Evolutionary conservation across 345 rosid species (phyloP), one percentile per base, ranked within the genome.

Genomic region (Mallotus nudiflorus): DNA sequence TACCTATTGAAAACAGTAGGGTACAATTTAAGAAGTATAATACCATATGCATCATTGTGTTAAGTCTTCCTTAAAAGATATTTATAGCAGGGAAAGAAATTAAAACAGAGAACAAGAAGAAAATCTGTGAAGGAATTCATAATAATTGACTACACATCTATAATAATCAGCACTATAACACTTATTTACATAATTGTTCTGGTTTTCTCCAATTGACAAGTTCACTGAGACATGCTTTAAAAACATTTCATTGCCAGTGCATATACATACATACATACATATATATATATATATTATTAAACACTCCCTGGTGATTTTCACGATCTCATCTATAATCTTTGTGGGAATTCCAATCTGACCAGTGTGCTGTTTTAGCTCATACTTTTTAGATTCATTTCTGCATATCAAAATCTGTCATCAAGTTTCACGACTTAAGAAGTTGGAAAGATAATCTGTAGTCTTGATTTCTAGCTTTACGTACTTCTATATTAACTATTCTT

Each of bases 21-120:
- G 25, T 55, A 24, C 20, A 25, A 42, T 67, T 59, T 52, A 25
- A 58, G 61, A 53, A 68, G 25, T 9, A 56, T 52, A 25, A 50
- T 54, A 48, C 27, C 51, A 44, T 55, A 50, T 8, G 31, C 40
- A 63, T 56, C 51, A 73, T 73, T 65, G 29, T 73, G 55, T 65
- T 65, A 63, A 42, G 24, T 46, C 40, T 40, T 62, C 67, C 42
- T 24, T 51, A 5, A 39, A 11, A 16, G 55, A 31, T 20, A 29
- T 53, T 45, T 29, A 40, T 58, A 57, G 42, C 9, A n/a, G n/a
- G n/a, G n/a, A n/a, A n/a, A n/a, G n/a, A n/a, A n/a, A n/a, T n/a
- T n/a, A n/a, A n/a, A n/a, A n/a, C n/a, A n/a, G n/a, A n/a, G 42
- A 39, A 39, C 4, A 39, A 59, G 10, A 24, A 48, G 46, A 24